Conservation (phyloP, 768 basidiomycete genomes). For the Pulveroboletus sp. region DNA sequence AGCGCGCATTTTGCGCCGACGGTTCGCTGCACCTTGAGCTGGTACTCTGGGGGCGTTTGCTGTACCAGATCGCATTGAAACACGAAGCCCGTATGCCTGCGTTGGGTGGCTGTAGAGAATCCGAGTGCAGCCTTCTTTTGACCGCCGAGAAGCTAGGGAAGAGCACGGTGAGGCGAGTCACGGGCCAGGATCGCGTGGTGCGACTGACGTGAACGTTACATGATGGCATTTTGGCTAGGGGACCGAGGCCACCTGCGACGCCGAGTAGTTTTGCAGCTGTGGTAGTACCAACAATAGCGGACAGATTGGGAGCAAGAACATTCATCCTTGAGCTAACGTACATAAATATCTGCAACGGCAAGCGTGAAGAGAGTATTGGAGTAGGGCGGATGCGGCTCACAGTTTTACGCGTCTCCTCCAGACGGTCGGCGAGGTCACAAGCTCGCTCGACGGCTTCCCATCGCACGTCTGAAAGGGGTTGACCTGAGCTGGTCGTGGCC, state of each 20-base stretch:
- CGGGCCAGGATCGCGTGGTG: background rate
- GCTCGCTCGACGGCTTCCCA: constrained; percentile 84
- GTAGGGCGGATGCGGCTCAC: constrained; percentile 32
- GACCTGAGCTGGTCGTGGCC: constrained; percentile 85
- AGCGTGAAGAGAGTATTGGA: constrained; percentile 2
- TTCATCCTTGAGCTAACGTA: constrained; percentile 99
- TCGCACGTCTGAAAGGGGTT: constrained; percentile 58
- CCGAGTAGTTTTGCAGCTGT: constrained; percentile 98
- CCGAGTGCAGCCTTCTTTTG: constrained; percentile 90
- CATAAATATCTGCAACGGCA: constrained; percentile 74
- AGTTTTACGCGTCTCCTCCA: constrained; percentile 88
- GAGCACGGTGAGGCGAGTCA: background rate
- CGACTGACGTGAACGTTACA: constrained; percentile 87
- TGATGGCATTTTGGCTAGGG: constrained; percentile 89
- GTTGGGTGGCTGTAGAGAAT: constrained; percentile 82
- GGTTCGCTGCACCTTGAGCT: constrained; percentile 88
- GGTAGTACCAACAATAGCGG: constrained; percentile 96
- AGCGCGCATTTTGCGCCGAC: constrained; percentile 89
- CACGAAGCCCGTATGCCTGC: constrained; percentile 93
- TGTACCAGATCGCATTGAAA: constrained; percentile 90
- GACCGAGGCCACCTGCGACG: constrained; percentile 89
- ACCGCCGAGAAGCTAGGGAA: constrained; percentile 79
- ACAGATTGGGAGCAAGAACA: constrained; percentile 95
- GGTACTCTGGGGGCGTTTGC: constrained; percentile 82
- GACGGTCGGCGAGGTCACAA: constrained; percentile 80